A percentile compares a stretch with the other conserved stretches of the same genome.
phyloP scores from a whole-genome alignment of 2,329 filamentous ascomycete genomes.

The Hypoxylon sp. region DNA sequence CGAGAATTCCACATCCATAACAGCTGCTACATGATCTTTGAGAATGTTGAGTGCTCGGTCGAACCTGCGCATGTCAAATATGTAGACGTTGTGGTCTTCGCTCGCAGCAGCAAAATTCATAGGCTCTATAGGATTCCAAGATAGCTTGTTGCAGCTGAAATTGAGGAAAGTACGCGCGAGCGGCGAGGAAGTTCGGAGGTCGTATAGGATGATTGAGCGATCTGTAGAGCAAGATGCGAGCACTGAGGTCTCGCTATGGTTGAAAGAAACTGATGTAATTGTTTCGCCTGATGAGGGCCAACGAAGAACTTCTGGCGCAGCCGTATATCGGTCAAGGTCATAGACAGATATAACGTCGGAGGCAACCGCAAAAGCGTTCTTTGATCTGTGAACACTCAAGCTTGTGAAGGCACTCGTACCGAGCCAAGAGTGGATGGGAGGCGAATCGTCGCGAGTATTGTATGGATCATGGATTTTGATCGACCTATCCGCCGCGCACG shows the following conservation, averaged over 20 bases:
- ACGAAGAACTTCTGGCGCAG: slow-evolving; percentile 83
- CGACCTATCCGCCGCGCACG: slow-evolving; percentile 87
- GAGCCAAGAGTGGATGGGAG: slow-evolving; percentile 88
- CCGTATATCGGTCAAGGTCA: slow-evolving; percentile 84
- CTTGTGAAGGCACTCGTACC: slow-evolving; percentile 87
- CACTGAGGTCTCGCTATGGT: slow-evolving; percentile 93
- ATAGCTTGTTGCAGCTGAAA: slow-evolving; percentile 85
- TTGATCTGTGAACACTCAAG: slow-evolving; percentile 84
- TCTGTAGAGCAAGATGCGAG: slow-evolving; percentile 89
- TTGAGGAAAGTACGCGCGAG: slow-evolving; percentile 85
- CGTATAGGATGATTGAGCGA: slow-evolving; percentile 89
- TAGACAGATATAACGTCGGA: slow-evolving; percentile 86
- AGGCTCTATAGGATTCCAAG: slow-evolving; percentile 97
- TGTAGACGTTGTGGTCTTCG: slow-evolving; percentile 87
- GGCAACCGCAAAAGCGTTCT: slow-evolving; percentile 83
- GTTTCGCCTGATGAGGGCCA: slow-evolving; percentile 94
- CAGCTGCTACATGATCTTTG: slow-evolving; percentile 70
- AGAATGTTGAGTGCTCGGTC: slow-evolving; percentile 89
- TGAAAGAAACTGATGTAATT: slow-evolving; percentile 89
- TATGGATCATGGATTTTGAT: slow-evolving; percentile 95
- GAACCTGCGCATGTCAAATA: slow-evolving; percentile 96
- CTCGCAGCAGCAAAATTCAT: slow-evolving; percentile 95
- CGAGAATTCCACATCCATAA: slow-evolving; percentile 97
- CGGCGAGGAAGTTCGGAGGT: slow-evolving; percentile 87
- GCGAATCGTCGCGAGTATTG: slow-evolving; percentile 74